Evolutionary conservation across 2,329 filamentous ascomycete genomes (phyloP).

Genomic region (Pseudocercospora crystallina): DNA sequence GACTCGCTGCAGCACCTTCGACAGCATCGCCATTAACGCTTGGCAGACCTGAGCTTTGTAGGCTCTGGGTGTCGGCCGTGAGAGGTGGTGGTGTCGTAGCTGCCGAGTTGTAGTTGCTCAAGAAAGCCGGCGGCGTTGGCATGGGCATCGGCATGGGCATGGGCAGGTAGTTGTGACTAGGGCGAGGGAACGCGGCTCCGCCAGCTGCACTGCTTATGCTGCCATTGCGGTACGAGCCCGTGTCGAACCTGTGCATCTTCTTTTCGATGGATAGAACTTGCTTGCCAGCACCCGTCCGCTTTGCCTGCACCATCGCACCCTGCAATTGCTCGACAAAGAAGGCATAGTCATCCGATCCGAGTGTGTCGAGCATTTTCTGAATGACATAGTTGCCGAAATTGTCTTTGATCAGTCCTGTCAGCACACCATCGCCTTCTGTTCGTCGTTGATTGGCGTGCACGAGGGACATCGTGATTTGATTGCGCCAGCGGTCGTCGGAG

Average conservation of each 20-base stretch:
- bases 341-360: constrained; percentile 42
- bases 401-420: constrained; percentile 80
- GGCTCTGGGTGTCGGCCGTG: constrained; percentile 29
- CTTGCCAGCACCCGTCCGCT: constrained; percentile 43
- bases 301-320: constrained; percentile 47
- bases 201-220: constrained; percentile 7
- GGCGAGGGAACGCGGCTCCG: background rate
- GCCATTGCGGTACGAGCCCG: constrained; percentile 19
- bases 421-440: constrained; percentile 60
- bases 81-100: constrained; percentile 31
- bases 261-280: constrained; percentile 49
- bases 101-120: constrained; percentile 29
- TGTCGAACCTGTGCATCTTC: constrained; percentile 47
- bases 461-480: constrained; percentile 61
- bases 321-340: constrained; percentile 43
- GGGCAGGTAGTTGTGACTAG: constrained; percentile 8
- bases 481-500: constrained; percentile 68
- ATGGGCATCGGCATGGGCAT: constrained; percentile 13
- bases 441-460: constrained; percentile 57
- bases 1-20: constrained; percentile 32
- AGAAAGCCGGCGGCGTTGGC: constrained; percentile 16
- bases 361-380: constrained; percentile 71
- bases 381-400: constrained; percentile 96
- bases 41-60: constrained; percentile 29
- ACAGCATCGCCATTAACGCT: constrained; percentile 37